Evolutionary conservation across 805 yeast genomes (phyloP), one percentile per base, ranked within the genome.

Genomic region (Cyberlindnera galapagoensis): DNA sequence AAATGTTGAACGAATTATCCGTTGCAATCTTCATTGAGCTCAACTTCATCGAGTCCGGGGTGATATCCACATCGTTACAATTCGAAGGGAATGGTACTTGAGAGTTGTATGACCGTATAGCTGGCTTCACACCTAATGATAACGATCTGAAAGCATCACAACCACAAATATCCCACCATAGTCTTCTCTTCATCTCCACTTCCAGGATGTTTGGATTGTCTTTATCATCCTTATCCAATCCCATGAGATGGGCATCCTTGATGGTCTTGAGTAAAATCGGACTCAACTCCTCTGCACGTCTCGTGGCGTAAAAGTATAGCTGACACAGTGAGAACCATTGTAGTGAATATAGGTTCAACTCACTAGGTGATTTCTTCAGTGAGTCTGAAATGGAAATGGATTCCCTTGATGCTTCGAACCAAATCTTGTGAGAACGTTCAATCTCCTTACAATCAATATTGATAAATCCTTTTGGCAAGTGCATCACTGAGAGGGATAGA

Each of bases 71-170:
- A 37, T 58, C 63, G 27, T 57, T 44, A 21, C 47, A 46, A 31
- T 58, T 58, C 6, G 57, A 44, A 4, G 60, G 61, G 31, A 50
- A 48, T 11, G 63, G 60, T 1, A 57, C 60, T 3, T 22, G 23
- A 14, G 57, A 47, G 16, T 28, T 25, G 26, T 46, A 49, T 5
- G 54, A 46, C 5, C 36, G 31, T 9, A 51, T 43, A 15, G 29
- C 17, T 5, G 56, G 56, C 29, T 43, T 47, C 1, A 35, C 39
- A 24, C 54, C 54, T 5, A 51, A 19, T 2, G 51, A 42, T 13
- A 51, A 26, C 1, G 54, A 42, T 26, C 51, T 46, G 35, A 41
- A 51, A 1, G 56, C 40, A 26, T 51, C 56, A 42, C 53, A 47
- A 6, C 54, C 52, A 40, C 53, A 47, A 16, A 51, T 46, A 30